phyloP scores from a whole-genome alignment of 1,284 basidiomycete genomes.

The Sporisorium scitamineum region DNA sequence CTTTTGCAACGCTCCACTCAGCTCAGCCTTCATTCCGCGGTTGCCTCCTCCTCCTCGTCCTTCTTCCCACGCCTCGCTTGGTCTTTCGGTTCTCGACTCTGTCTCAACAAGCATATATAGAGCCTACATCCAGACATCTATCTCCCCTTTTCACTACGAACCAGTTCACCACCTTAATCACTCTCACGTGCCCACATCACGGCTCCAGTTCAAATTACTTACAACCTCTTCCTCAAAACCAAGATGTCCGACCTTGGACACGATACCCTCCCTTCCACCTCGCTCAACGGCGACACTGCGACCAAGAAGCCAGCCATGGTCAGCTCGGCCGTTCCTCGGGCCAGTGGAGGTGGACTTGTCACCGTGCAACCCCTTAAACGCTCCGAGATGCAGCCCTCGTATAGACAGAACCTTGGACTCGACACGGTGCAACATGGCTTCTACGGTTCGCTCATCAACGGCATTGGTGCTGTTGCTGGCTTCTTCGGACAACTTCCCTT shows the following conservation, averaged over 20 bases:
- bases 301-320: conserved; percentile 23
- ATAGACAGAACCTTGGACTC: conserved; percentile 60
- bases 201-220: too few relatives aligned
- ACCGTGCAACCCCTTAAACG: conserved; percentile 82
- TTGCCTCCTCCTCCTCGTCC: background rate
- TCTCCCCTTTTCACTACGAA: background rate
- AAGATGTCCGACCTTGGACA: conserved; percentile 31
- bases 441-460: conserved; percentile 60
- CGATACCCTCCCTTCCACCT: conserved; percentile 15
- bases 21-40: conserved; percentile 5
- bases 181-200: too few relatives aligned
- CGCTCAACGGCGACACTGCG: conserved; percentile 16
- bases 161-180: too few relatives aligned
- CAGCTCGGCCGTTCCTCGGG: conserved; percentile 6
- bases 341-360: conserved; percentile 29
- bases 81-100: background rate
- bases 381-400: conserved; percentile 72
- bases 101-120: conserved; percentile 15
- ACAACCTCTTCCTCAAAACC: background rate
- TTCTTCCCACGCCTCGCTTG: background rate
- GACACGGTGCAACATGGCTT: conserved; percentile 53
- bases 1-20: conserved; percentile 6
- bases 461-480: conserved; percentile 50
- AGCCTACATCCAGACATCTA: background rate
- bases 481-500: conserved; percentile 79